Evolutionary conservation across 805 yeast genomes (phyloP), one percentile per base, ranked within the genome.

Genomic region (Komagataella populi): DNA sequence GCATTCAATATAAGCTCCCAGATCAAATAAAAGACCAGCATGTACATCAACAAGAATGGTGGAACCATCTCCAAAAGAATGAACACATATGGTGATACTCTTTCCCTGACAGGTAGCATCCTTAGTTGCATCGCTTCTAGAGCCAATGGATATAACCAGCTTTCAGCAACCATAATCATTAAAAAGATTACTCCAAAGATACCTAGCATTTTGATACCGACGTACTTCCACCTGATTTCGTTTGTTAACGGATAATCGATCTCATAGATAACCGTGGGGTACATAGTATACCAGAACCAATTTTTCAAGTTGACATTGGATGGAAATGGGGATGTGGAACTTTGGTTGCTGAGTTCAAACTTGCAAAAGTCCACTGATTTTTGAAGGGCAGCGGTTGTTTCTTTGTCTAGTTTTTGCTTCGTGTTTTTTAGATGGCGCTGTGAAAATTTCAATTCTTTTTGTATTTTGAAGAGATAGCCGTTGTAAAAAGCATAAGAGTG

Each of bases 1-100:
- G 85, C 84, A 61, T 90, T 91, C 58, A 90, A 70, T 49, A 91
- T 91, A 5, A 91, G 83, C 60, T 93, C 98, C 99, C 99, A 95
- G 55, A 95, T 93, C 55, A 93, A 70, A 63, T 86, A 90, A 67
- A 90, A 93, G 0, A 79, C 82, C 52, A 93, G 68, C 50, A 93
- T 59, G 63, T 89, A 91, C 64, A 84, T 77, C 51, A 82, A 64
- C 44, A 87, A 68, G 63, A 93, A 87, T 18, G 90, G 84, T 17
- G 96, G 95, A 43, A 87, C 78, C 59, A 88, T 70, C 59, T 88
- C 95, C 23, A 86, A 58, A 30, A 87, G 59, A 8, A 87, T 69
- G 51, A 79, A 66, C 8, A 87, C 81, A 58, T 78, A 87, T 20
- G 61, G 64, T 52, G 59, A 56, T 3, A 74, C 47, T 53, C 80